Evolutionary conservation across 768 basidiomycete species (phyloP).

Genomic region (Amanita pallidorosea): DNA sequence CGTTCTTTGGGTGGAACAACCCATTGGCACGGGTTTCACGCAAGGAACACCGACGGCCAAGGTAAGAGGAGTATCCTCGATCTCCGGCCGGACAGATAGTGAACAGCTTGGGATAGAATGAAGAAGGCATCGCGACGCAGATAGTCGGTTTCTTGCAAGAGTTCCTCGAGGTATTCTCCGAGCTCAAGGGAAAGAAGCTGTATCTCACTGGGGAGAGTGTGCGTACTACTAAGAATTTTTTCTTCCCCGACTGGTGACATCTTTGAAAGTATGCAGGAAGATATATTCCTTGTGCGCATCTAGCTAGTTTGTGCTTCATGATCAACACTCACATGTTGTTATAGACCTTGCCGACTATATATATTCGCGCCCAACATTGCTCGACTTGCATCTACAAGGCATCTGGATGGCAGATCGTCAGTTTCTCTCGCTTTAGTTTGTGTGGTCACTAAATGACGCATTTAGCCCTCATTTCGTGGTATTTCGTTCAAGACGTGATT

Average conservation of each 20-base stretch:
- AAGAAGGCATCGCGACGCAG: constrained; percentile 36
- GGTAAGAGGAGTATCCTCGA: neutral
- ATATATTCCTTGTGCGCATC: no score
- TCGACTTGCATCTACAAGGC: constrained; percentile 54
- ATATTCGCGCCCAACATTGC: constrained; percentile 38
- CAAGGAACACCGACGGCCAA: neutral
- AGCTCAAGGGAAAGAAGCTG: constrained; percentile 14
- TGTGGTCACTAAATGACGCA: neutral
- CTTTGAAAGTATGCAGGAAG: neutral
- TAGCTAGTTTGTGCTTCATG: neutral
- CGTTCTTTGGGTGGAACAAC: no score
- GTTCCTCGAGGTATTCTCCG: constrained; percentile 30
- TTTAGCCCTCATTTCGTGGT: constrained; percentile 33
- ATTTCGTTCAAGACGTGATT: constrained; percentile 56
- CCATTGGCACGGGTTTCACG: neutral
- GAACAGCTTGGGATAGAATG: constrained; percentile 21
- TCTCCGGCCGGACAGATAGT: neutral
- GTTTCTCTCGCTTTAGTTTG: constrained; percentile 11
- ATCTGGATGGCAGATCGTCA: constrained; percentile 67
- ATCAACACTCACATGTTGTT: neutral
- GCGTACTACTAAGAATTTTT: no score
- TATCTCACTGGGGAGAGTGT: no score
- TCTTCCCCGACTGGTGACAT: neutral
- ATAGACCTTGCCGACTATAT: constrained; percentile 66
- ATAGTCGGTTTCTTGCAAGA: constrained; percentile 58